Base-by-base conservation (phyloP, 345 rosid species). In the Dovyalis caffra region DNA sequence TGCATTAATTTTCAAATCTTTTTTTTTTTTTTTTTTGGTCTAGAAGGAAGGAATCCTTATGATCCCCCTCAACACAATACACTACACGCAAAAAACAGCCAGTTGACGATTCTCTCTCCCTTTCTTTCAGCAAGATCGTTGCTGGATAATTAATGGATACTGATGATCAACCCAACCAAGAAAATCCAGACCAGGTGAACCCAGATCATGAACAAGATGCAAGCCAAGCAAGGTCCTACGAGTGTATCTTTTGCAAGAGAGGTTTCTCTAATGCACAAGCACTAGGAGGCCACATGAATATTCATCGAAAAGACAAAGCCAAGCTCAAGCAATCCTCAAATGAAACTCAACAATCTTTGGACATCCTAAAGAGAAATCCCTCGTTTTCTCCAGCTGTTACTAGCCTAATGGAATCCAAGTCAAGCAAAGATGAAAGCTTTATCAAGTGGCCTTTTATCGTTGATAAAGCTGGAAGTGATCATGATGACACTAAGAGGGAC, bases 191-290 rank as follows among this genome's bases (percentile, higher is more conserved):
- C 15, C 20, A 77, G 38, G 68, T 9, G 29, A 37, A 68, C 38
- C 45, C 80, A 37, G 85, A 83, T 49, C 56, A 49, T 14, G 85
- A 76, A 43, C 80, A 68, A 67, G 71, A 6, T 56, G 20, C 72
- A 35, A 74, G 77, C 74, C 82, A 79, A 28, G 78, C 77, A 35
- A 89, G 92, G 80, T 85, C 90, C 64, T 72, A 78, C 51, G 77
- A 68, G 69, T 78, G 81, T 56, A 73, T 20, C 10, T 77, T 77
- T 6, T 77, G 80, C 75, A 77, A 71, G 49, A 71, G 80, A 71
- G 80, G 80, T 2, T 77, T 77, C 71, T 71, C 80, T 23, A 77
- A 77, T 58, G 76, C 80, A 43, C 80, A 77, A 53, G 80, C 80
- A 43, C 72, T 77, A 12, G 80, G 76, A 6, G 80, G 76, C 1